Evolutionary conservation across 2,329 filamentous ascomycete genomes (phyloP).

Genomic region (Aureobasidium uvarum): DNA sequence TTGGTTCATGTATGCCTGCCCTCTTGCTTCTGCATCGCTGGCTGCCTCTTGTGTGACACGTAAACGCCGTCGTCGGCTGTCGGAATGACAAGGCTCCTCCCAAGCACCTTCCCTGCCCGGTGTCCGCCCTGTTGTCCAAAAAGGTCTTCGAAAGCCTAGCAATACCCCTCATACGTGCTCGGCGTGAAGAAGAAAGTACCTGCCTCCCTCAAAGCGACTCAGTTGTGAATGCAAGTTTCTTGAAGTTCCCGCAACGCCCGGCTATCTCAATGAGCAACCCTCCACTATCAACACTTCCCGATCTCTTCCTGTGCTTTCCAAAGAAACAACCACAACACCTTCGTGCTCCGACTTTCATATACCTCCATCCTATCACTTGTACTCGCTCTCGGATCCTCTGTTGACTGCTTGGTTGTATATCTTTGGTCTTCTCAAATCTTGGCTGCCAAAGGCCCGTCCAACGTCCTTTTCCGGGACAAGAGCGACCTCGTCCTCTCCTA

Average conservation of each 20-base stretch:
- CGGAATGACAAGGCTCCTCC: slow-evolving; percentile 17
- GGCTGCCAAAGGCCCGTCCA: neutral
- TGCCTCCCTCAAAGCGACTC: neutral
- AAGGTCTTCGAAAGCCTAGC: neutral
- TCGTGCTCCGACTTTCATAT: neutral
- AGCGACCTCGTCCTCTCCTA: neutral
- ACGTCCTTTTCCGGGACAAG: neutral
- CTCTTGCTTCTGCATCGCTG: slow-evolving; percentile 6
- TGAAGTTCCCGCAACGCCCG: neutral
- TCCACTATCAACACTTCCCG: neutral
- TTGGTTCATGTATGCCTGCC: slow-evolving; percentile 2
- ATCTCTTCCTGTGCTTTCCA: neutral
- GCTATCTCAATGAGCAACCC: slow-evolving; percentile 8
- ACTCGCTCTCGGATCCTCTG: neutral
- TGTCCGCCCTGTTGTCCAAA: neutral
- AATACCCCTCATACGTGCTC: neutral
- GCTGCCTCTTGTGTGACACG: slow-evolving; percentile 17
- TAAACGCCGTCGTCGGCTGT: slow-evolving; percentile 10
- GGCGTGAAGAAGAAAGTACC: neutral
- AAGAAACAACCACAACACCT: neutral
- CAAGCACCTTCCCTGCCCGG: neutral
- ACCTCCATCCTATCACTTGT: neutral
- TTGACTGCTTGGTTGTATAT: neutral
- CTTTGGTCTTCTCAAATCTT: neutral
- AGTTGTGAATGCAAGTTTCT: neutral